phyloP scores from a whole-genome alignment of 345 rosid species.

The Limnanthes douglasii region DNA sequence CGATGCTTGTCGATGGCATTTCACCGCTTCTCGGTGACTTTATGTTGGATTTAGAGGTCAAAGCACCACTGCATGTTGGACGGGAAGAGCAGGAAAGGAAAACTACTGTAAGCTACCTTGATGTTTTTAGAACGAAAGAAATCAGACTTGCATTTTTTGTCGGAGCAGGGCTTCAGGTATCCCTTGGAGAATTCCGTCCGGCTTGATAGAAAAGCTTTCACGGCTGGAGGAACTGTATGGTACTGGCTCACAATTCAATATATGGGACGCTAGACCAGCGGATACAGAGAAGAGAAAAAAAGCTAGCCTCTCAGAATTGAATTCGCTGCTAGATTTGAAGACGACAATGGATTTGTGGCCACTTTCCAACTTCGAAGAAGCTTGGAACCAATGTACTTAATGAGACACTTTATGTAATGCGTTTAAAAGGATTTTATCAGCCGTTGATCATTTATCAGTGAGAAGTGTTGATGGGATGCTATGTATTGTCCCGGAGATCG shows the following conservation, averaged over 20 bases:
- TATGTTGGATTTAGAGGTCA: too few species aligned
- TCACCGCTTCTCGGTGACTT: too few species aligned
- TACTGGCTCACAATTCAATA: not conserved
- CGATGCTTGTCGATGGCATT: too few species aligned
- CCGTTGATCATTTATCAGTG: too few species aligned
- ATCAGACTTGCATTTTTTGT: slow-evolving; percentile 80
- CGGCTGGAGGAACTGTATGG: slow-evolving; percentile 3
- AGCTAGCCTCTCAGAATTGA: too few species aligned
- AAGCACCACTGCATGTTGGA: too few species aligned
- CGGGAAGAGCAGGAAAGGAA: slow-evolving; percentile 47
- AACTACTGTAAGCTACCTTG: slow-evolving; percentile 30
- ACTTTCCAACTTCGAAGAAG: too few species aligned
- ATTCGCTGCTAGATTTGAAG: too few species aligned
- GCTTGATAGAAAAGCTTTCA: not conserved
- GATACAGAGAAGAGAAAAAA: fast-evolving
- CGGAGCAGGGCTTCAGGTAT: slow-evolving; percentile 98
- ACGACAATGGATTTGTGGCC: too few species aligned
- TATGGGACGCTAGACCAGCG: too few species aligned
- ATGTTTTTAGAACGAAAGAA: slow-evolving; percentile 71
- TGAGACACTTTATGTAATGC: not conserved
- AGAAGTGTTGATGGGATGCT: too few species aligned
- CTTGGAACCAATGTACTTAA: not conserved
- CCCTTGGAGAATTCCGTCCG: not conserved
- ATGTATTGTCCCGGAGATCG: slow-evolving; percentile 1
- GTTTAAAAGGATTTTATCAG: not conserved